A percentile compares a stretch with the other conserved stretches of the same genome.
phyloP scores from a whole-genome alignment of 2,329 filamentous ascomycete genomes.

The Neonectria magnoliae region DNA sequence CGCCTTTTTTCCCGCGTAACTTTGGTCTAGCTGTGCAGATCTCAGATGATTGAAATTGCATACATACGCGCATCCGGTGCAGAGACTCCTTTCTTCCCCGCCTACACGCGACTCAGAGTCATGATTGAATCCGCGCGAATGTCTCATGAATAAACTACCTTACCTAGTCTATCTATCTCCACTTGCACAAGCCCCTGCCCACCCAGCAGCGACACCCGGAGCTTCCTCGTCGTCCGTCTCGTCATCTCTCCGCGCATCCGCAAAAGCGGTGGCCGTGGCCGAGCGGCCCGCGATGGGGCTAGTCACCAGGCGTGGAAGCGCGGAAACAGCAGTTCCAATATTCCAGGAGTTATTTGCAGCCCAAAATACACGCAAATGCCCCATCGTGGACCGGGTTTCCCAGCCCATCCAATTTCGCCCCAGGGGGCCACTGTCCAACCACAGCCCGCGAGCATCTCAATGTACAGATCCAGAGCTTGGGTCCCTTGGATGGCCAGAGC shows the following conservation, averaged over 20 bases:
- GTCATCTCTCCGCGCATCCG: background rate
- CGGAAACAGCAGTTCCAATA: background rate
- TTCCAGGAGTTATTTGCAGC: background rate
- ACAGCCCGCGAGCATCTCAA: conserved; percentile 12
- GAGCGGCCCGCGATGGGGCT: background rate
- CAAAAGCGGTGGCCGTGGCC: conserved; percentile 6
- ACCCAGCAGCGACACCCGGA: conserved; percentile 7
- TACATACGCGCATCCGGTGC: background rate
- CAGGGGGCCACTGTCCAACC: conserved; percentile 11
- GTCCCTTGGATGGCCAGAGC: background rate
- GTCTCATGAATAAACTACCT: no score
- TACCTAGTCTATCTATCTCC: background rate
- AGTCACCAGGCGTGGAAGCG: background rate
- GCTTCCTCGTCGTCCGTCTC: background rate
- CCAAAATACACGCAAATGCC: conserved; percentile 10
- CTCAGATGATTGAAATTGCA: conserved; percentile 12
- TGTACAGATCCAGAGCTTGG: background rate
- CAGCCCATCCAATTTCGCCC: conserved; percentile 19
- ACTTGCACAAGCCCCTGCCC: background rate
- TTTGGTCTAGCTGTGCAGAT: background rate
- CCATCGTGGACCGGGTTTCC: conserved; percentile 6
- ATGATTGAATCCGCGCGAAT: no score
- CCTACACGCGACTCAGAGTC: background rate
- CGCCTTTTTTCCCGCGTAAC: background rate
- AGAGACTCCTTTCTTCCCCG: background rate